phyloP scores from a whole-genome alignment of 768 basidiomycete genomes.

The Suillus discolor region DNA sequence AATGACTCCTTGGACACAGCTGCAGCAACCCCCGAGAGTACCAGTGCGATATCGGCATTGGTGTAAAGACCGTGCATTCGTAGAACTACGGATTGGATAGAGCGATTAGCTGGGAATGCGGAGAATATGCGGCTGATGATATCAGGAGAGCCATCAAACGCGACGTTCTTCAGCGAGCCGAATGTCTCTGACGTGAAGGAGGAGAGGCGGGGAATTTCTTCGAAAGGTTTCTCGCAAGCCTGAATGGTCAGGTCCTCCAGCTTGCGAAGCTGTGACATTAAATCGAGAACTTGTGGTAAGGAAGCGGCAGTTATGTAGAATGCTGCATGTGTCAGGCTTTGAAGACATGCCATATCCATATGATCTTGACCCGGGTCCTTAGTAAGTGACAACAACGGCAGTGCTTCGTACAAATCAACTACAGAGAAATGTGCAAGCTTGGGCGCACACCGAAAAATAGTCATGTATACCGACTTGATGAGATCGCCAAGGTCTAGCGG shows the following conservation, averaged over 20 bases:
- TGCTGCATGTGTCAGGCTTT: background rate
- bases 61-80: constrained; percentile 1
- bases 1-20: background rate
- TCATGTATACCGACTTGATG: background rate
- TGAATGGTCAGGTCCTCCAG: constrained; percentile 2
- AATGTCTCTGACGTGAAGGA: background rate
- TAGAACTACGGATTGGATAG: background rate
- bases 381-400: background rate
- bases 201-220: background rate
- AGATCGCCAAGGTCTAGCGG: background rate
- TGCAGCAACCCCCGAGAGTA: background rate
- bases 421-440: constrained; percentile 3
- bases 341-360: background rate
- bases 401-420: constrained; percentile 1
- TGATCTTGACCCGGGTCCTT: background rate
- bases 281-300: constrained; percentile 1
- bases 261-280: background rate
- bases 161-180: background rate
- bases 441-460: constrained; percentile 1
- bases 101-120: background rate
- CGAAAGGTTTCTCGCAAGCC: background rate
- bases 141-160: constrained; percentile 1
- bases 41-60: background rate
- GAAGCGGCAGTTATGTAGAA: background rate
- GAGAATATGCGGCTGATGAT: background rate